Conservation (phyloP, 2,329 filamentous ascomycete genomes). For the Aspergillus novofumigatus region DNA sequence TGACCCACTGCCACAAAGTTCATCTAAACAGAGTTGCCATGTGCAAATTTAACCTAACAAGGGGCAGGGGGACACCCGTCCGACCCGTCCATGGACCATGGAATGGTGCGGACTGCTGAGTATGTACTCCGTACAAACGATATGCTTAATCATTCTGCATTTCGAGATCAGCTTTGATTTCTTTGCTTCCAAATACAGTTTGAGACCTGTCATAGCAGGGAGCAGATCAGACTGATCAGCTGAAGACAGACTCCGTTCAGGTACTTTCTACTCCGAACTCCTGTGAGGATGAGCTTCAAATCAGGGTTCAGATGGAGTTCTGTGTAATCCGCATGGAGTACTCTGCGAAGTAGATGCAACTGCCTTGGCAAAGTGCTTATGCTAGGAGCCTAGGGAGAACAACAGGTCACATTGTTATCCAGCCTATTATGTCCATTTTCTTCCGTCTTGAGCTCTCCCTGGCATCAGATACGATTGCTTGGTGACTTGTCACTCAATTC, state of each 20-base stretch:
- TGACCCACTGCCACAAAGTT: neutral
- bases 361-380: neutral
- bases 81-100: constrained; percentile 1
- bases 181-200: neutral
- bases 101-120: neutral
- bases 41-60: neutral
- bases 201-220: neutral
- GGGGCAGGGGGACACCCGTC: neutral
- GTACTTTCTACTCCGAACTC: neutral
- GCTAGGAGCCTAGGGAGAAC: neutral
- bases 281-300: neutral
- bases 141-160: constrained; percentile 6
- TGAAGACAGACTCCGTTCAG: neutral
- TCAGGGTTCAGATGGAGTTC: no score
- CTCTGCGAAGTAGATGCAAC: neutral
- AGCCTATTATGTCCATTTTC: neutral
- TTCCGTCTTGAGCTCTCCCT: neutral
- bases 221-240: no score
- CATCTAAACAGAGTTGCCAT: neutral
- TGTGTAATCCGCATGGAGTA: no score
- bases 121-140: neutral
- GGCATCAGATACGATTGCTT: neutral
- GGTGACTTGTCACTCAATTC: neutral
- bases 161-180: neutral
- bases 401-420: neutral